Conservation (phyloP, 2,329 filamentous ascomycete species). For the Pseudogymnoascus sp. region DNA sequence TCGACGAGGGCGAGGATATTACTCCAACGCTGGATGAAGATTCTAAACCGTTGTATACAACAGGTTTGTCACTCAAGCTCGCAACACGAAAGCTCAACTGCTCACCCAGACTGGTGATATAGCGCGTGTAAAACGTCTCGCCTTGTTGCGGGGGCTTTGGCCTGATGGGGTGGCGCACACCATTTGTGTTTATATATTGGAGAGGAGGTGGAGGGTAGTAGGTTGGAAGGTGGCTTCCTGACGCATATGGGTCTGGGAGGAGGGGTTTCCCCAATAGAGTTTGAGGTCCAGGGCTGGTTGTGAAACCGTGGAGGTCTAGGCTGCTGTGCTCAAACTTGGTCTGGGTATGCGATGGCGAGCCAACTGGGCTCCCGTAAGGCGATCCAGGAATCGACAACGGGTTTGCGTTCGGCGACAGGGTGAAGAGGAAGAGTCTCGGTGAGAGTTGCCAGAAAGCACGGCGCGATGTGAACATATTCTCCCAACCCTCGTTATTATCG, state of each 20-base stretch:
- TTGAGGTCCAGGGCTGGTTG: constrained; percentile 25
- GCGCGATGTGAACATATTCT: constrained; percentile 71
- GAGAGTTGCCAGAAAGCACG: constrained; percentile 90
- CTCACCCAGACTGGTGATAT: constrained; percentile 70
- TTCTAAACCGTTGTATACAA: constrained; percentile 55
- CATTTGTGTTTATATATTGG: constrained; percentile 71
- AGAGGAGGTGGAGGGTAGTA: constrained; percentile 80
- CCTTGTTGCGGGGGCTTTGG: constrained; percentile 85
- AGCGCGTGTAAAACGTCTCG: constrained; percentile 84
- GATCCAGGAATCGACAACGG: constrained; percentile 39
- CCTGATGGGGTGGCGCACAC: constrained; percentile 74
- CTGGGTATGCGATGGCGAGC: constrained; percentile 36
- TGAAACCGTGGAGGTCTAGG: constrained; percentile 33
- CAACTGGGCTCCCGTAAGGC: constrained; percentile 45
- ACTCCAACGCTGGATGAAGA: constrained; percentile 12
- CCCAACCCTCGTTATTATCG: constrained; percentile 59
- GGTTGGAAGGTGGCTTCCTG: constrained; percentile 76
- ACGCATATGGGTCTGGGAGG: constrained; percentile 62
- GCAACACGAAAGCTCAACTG: constrained; percentile 87
- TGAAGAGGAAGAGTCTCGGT: constrained; percentile 79
- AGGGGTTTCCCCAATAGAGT: constrained; percentile 16
- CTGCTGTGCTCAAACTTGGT: constrained; percentile 12
- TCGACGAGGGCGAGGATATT: constrained; percentile 34
- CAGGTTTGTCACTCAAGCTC: constrained; percentile 55
- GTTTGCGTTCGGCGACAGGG: constrained; percentile 49